Base-by-base conservation (phyloP, 139 green algal genomes). In the Coccomyxa sp. region DNA sequence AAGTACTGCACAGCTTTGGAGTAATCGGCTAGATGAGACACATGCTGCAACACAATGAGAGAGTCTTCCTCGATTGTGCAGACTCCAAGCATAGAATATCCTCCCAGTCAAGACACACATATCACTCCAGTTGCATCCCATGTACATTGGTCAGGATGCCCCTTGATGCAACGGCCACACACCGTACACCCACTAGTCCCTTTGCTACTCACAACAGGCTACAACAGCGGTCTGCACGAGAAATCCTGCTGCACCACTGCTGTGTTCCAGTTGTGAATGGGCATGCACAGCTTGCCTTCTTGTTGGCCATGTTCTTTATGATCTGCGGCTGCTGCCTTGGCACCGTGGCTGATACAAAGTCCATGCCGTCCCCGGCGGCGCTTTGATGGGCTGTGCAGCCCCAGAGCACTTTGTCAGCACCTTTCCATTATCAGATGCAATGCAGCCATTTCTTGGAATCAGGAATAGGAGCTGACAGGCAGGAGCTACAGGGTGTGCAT, bases 311-410 rank as follows among this genome's bases (percentile, higher is more conserved):
- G 23, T 77, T 80, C 80, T 85, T 87, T 38, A 90, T n/a, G 30
- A 90, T 90, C 58, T 89, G 85, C 27, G 87, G 51, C 74, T 89
- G 85, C 25, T 58, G 51, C 14, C 77, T 82, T 51, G 85, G 87
- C 28, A 85, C 85, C 13, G 87, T 90, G 59, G 87, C 85, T n/a
- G 87, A 90, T 28, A 90, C 87, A 85, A 90, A 90, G n/a, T 85
- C 89, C 25, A 86, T 85, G n/a, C 86, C 27, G 38, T 90, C 85
- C 16, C 63, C 85, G 27, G 38, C 51, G 30, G 13, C 74, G 27
- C 74, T 28, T 32, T 27, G 17, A 51, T 51, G n/a, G 12, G 74
- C 74, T 38, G 74, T 45, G 23, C 17, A 45, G n/a, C 74, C 30
- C n/a, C 74, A 28, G 14, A 78, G 14, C 1, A 21, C 4, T 3